Evolutionary conservation across 805 yeast genomes (phyloP), one percentile per base, ranked within the genome.

Genomic region (Ogataea corticis): DNA sequence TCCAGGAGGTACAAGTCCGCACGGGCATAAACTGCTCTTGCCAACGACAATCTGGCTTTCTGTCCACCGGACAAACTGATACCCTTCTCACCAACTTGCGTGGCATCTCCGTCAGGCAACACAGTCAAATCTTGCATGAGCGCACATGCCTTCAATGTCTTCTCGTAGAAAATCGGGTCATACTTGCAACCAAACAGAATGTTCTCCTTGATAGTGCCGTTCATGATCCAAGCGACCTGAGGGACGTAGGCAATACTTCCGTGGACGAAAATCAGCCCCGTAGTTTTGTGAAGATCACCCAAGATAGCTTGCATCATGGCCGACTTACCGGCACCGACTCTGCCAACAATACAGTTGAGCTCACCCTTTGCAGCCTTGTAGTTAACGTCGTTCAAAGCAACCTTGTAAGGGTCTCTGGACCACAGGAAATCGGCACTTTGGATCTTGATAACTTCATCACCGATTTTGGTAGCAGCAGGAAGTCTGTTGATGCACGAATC

Each of bases 51-150:
- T 66, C 98, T 82, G 0, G 97, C 97, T 71, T 91, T 91, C 67
- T 91, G 97, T 41, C 98, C 98, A 41, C 98, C 98, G 38, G 96
- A 86, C 35, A 91, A 74, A 10, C 96, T 87, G 42, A 91, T 89
- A 55, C 98, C 98, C 66, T 91, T 87, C 68, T 91, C 98, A 54
- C 98, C 97, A 46, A 91, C 97, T 58, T 85, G 82, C 5, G 98
- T 91, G 42, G 73, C 71, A 63, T 91, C 97, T 44, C 96, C 96
- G 55, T 86, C 83, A 1, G 96, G 87, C 46, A 91, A 73, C 30
- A 83, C 80, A 18, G 76, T 76, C 54, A 91, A 72, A 68, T 91
- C 98, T 25, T 81, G 80, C 17, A 75, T 70, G 56, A 91, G 74
- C 5, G 96, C 96, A 75, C 98, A 91, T 0, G 97, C 96, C 47